Evolutionary conservation across 352 stramenopile species (phyloP).

Genomic region (Globisporangium yorkense): DNA sequence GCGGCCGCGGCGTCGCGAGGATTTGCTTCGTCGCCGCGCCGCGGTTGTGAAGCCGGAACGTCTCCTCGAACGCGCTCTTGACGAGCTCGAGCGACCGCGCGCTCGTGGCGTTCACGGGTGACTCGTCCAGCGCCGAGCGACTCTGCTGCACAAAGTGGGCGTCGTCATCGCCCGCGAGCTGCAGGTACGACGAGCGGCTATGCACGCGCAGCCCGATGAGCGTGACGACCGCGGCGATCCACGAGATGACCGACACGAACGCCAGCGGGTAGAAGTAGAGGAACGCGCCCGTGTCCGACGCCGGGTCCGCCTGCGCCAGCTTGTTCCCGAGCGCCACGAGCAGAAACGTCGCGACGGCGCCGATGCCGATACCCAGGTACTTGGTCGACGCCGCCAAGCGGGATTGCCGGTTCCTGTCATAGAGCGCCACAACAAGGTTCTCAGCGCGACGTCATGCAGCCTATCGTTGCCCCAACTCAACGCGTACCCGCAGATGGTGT

Average conservation of each 20-base stretch:
- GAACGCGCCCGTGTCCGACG: conserved; percentile 32
- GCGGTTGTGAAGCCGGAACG: conserved; percentile 40
- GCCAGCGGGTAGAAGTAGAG: conserved; percentile 77
- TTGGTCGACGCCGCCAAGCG: conserved; percentile 52
- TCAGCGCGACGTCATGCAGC: too few species aligned
- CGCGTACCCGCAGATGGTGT: conserved; percentile 69
- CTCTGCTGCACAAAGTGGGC: conserved; percentile 40
- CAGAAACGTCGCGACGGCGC: conserved; percentile 38
- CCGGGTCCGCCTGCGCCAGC: conserved; percentile 33
- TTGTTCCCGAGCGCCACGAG: conserved; percentile 46
- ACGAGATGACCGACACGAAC: conserved; percentile 68
- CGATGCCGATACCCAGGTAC: conserved; percentile 60
- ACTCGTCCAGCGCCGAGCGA: conserved; percentile 22
- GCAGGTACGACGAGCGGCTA: conserved; percentile 58
- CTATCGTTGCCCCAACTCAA: too few species aligned
- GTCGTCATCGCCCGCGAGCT: conserved; percentile 52
- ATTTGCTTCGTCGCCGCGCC: conserved; percentile 26
- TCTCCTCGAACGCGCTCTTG: conserved; percentile 67
- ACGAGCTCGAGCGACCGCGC: conserved; percentile 41
- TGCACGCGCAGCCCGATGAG: conserved; percentile 57
- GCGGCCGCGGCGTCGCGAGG: conserved; percentile 46
- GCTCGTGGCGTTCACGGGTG: conserved; percentile 13
- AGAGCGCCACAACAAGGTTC: not conserved
- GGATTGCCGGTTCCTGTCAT: conserved; percentile 50
- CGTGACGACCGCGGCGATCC: conserved; percentile 61